Conservation (phyloP, 352 stramenopile genomes). For the Pythium folliculosum region DNA sequence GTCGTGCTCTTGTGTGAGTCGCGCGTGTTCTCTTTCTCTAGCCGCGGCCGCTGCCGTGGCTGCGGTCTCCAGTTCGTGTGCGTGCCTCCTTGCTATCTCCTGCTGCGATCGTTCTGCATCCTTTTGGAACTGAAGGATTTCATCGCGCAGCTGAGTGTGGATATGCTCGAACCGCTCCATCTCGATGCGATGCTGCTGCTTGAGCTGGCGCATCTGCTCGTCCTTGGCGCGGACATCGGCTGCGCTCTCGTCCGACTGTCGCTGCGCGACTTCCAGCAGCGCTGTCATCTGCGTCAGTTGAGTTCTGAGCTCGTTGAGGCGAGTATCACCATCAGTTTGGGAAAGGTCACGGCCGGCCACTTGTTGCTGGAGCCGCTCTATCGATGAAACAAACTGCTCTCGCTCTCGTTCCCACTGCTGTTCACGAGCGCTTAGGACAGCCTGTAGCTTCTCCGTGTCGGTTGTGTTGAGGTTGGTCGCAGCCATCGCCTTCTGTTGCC, state of each 20-base stretch:
- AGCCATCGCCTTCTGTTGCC: conserved; percentile 33
- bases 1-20: neutral
- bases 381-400: neutral
- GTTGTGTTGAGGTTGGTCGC: conserved; percentile 21
- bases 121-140: conserved; percentile 6
- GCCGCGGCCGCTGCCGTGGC: neutral
- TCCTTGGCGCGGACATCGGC: neutral
- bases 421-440: conserved; percentile 24
- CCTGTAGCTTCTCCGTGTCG: conserved; percentile 33
- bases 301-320: neutral
- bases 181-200: neutral
- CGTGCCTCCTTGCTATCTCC: neutral
- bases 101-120: neutral
- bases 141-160: neutral
- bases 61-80: neutral
- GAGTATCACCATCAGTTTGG: conserved; percentile 1
- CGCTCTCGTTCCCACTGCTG: conserved; percentile 21
- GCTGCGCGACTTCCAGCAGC: conserved; percentile 4
- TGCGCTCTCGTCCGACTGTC: neutral
- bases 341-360: neutral
- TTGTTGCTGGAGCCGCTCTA: conserved; percentile 3
- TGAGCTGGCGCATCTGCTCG: neutral
- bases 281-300: conserved; percentile 18
- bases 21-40: neutral
- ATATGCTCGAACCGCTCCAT: conserved; percentile 15